A percentile compares a stretch with the other conserved stretches of the same genome.
Conservation (phyloP, 345 rosid genomes). For the Syzygium aqueum region DNA sequence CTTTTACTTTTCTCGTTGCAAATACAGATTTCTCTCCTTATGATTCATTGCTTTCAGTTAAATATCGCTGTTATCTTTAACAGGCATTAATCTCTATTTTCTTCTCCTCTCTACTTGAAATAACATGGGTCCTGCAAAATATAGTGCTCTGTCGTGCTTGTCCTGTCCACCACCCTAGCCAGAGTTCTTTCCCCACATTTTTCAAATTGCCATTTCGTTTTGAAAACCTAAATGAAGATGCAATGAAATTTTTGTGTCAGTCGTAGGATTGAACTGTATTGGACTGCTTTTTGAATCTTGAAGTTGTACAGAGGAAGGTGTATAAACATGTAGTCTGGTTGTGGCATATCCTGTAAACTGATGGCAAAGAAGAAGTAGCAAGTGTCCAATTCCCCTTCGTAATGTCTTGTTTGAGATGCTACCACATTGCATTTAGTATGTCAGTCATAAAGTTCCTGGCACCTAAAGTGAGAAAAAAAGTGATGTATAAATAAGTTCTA, state of each 20-base stretch:
- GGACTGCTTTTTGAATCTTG: not conserved
- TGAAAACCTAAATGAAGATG: not conserved
- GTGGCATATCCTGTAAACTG: not conserved
- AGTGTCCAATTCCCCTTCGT: not conserved
- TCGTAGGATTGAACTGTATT: not conserved
- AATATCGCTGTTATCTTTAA: not conserved
- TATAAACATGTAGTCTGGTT: not conserved
- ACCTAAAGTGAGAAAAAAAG: not conserved
- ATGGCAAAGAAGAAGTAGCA: not conserved
- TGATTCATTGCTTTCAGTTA: not conserved
- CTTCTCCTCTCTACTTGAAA: not conserved
- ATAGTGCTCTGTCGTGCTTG: not conserved
- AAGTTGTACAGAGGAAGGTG: not conserved
- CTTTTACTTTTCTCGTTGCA: not conserved
- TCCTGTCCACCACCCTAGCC: not conserved
- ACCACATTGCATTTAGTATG: not conserved
- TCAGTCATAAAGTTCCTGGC: not conserved
- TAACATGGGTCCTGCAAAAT: not conserved
- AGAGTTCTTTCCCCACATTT: not conserved
- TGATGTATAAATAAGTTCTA: not conserved
- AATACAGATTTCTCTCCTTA: not conserved
- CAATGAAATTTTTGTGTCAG: not conserved
- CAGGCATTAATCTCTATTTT: not conserved
- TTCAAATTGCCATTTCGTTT: not conserved
- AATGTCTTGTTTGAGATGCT: not conserved